A percentile compares a stretch with the other conserved stretches of the same genome.
phyloP scores from a whole-genome alignment of 768 basidiomycete genomes.

The Exidia glandulosa region DNA sequence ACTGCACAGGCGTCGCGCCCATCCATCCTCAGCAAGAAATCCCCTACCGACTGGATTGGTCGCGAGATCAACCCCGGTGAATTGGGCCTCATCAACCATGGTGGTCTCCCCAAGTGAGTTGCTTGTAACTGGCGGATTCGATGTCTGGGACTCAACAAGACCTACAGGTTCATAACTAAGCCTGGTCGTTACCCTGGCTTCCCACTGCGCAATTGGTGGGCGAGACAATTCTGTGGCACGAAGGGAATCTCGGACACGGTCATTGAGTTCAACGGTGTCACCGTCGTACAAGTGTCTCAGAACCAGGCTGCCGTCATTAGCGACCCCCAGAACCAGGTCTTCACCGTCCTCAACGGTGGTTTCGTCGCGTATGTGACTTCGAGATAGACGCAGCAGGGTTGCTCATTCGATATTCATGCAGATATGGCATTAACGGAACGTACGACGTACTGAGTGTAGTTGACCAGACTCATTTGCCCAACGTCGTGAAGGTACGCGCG shows the following conservation, averaged over 20 bases:
- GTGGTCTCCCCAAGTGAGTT: conserved; percentile 29
- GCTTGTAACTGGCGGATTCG: too few species aligned
- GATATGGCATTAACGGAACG: conserved; percentile 65
- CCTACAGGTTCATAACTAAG: conserved; percentile 37
- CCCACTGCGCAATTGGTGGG: conserved; percentile 79
- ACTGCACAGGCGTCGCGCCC: conserved; percentile 39
- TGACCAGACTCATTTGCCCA: conserved; percentile 70
- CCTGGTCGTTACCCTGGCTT: conserved; percentile 71
- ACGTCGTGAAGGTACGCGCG: conserved; percentile 26
- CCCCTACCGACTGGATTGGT: conserved; percentile 59
- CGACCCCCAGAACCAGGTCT: conserved; percentile 47
- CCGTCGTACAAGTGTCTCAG: conserved; percentile 79
- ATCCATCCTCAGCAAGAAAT: conserved; percentile 55
- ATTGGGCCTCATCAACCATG: conserved; percentile 65
- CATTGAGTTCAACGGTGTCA: conserved; percentile 68
- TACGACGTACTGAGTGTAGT: conserved; percentile 69
- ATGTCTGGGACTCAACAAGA: not conserved
- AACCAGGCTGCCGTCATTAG: conserved; percentile 35
- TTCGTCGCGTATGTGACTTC: conserved; percentile 10
- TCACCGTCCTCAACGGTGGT: conserved; percentile 44
- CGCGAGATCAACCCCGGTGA: conserved; percentile 60
- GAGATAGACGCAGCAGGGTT: too few species aligned
- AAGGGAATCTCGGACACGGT: conserved; percentile 79
- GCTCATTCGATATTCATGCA: too few species aligned
- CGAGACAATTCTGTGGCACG: conserved; percentile 58